A percentile compares a stretch with the other conserved stretches of the same genome.
These are phyloP conservation scores for Furcasterigmium furcatum DNA, from an alignment of 2,329 filamentous ascomycete species.

Conservation along the genomic window DNA sequence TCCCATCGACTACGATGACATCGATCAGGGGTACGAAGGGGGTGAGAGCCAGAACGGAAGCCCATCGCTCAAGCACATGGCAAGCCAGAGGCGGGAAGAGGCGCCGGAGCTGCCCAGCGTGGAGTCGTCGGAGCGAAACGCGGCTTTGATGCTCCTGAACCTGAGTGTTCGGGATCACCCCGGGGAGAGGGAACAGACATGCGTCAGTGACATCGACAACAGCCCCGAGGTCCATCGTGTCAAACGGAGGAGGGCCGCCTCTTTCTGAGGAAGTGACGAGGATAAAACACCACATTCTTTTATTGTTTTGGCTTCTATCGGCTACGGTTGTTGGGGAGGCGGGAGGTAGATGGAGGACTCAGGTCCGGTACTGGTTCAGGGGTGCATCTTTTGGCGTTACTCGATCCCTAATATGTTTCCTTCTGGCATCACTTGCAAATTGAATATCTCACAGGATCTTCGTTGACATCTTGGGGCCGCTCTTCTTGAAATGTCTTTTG, in stretches of 20 bases:
- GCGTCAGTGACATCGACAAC: conserved; percentile 13
- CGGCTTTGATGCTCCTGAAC: conserved; percentile 44
- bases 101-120: conserved; percentile 4
- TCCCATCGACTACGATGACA: conserved; percentile 19
- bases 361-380: not conserved
- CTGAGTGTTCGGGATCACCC: conserved; percentile 35
- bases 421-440: not conserved
- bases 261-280: conserved; percentile 21
- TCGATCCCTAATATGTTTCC: not conserved
- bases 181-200: conserved; percentile 5
- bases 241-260: conserved; percentile 38
- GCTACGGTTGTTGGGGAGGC: conserved; percentile 2
- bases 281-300: not conserved
- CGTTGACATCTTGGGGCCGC: too few species aligned
- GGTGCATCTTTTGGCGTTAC: not conserved
- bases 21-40: conserved; percentile 16
- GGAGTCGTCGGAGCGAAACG: conserved; percentile 37
- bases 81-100: conserved; percentile 7
- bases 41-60: conserved; percentile 14
- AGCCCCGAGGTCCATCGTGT: conserved; percentile 23
- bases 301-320: conserved; percentile 3
- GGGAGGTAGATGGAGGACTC: conserved; percentile 4
- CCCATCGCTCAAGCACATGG: conserved; percentile 9
- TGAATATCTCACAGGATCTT: too few species aligned
- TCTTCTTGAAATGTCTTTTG: too few species aligned